Evolutionary conservation across 2,329 filamentous ascomycete genomes (phyloP).

Genomic region (Byssoonygena ceratinophila): DNA sequence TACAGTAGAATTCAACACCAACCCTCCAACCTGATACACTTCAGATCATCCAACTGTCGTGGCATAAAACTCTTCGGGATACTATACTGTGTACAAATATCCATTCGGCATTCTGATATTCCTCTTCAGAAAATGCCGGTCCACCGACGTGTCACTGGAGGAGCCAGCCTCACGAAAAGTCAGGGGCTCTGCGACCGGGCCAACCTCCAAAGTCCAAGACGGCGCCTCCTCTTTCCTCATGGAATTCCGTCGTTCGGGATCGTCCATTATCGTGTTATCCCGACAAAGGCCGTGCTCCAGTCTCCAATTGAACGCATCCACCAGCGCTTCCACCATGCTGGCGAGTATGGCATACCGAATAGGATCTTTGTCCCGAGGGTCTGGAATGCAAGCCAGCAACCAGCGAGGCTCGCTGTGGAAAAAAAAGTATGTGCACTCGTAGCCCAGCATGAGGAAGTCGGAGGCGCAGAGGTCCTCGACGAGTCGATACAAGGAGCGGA

Average conservation of each 20-base stretch:
- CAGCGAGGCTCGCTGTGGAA: constrained; percentile 21
- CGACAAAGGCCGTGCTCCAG: constrained; percentile 18
- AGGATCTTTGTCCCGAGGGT: constrained; percentile 22
- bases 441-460: constrained; percentile 19
- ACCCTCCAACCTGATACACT: too few relatives aligned
- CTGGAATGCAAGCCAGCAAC: constrained; percentile 19
- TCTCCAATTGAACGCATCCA: constrained; percentile 21
- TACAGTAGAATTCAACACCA: too few relatives aligned
- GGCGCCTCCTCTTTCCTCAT: constrained; percentile 11
- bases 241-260: constrained; percentile 6
- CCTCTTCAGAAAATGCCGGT: constrained; percentile 11
- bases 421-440: constrained; percentile 17
- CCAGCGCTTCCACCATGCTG: constrained; percentile 19
- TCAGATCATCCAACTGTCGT: background rate
- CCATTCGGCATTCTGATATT: constrained; percentile 11
- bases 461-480: constrained; percentile 21
- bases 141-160: constrained; percentile 2
- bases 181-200: constrained; percentile 5
- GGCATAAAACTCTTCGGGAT: background rate
- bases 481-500: constrained; percentile 24
- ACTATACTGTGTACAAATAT: constrained; percentile 12
- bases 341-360: constrained; percentile 24
- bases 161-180: constrained; percentile 8
- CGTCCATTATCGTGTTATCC: constrained; percentile 7
- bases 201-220: constrained; percentile 9